These are phyloP conservation scores for Penicillium thymicola DNA, from an alignment of 2,329 filamentous ascomycete species.

Conservation along the genomic window DNA sequence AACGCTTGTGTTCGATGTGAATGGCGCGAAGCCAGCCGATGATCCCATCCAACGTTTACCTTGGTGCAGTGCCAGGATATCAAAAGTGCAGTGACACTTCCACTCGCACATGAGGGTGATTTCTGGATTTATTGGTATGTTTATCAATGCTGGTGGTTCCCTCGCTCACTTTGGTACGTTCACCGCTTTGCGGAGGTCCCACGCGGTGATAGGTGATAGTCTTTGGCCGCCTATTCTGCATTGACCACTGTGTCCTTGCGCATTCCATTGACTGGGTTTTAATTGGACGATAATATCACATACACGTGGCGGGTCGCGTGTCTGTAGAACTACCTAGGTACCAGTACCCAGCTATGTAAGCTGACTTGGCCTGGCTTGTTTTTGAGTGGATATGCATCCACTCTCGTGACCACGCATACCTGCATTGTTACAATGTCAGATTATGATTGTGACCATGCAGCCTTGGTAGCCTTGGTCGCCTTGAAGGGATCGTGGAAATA, in stretches of 20 bases:
- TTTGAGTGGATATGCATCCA: slow-evolving; percentile 60
- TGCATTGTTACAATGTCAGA: slow-evolving; percentile 42
- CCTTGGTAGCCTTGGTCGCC: not conserved
- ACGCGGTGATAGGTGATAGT: slow-evolving; percentile 59
- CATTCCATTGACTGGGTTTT: slow-evolving; percentile 47
- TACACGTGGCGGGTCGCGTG: slow-evolving; percentile 56
- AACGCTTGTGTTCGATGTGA: slow-evolving; percentile 54
- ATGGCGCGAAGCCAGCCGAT: slow-evolving; percentile 57
- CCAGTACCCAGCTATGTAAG: slow-evolving; percentile 54
- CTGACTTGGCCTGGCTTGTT: slow-evolving; percentile 50
- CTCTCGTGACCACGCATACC: slow-evolving; percentile 59
- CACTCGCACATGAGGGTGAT: slow-evolving; percentile 60
- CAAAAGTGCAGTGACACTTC: slow-evolving; percentile 54
- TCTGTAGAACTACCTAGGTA: slow-evolving; percentile 65
- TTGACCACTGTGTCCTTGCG: slow-evolving; percentile 60
- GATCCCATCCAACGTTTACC: slow-evolving; percentile 57
- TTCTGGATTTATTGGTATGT: slow-evolving; percentile 53
- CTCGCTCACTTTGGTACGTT: slow-evolving; percentile 54
- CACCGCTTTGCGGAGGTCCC: slow-evolving; percentile 50
- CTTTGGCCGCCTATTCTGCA: slow-evolving; percentile 53
- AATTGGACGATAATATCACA: slow-evolving; percentile 61
- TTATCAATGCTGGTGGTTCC: slow-evolving; percentile 39
- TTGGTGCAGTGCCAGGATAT: slow-evolving; percentile 55
- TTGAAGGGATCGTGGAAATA: slow-evolving; percentile 54
- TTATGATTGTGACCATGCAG: not conserved